Conservation (phyloP, 306 rosid species). For the Dalbergia cochinchinensis region DNA sequence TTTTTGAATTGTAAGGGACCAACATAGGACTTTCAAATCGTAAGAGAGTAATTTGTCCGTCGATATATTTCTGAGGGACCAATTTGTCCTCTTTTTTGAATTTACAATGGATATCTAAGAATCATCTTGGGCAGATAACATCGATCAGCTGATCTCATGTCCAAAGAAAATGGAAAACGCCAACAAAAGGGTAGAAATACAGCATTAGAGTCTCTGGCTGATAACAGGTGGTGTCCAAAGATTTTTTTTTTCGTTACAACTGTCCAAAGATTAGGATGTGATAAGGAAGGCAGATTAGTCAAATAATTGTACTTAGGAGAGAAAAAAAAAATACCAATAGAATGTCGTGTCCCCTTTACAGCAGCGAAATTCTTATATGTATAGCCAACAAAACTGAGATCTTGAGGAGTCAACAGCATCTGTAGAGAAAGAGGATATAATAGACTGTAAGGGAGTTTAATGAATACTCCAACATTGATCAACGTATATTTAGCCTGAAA, state of each 20-base stretch:
- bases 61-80: too few relatives aligned
- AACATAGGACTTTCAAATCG: too few relatives aligned
- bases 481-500: slow-evolving; percentile 16
- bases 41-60: too few relatives aligned
- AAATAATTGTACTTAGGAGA: slow-evolving; percentile 21
- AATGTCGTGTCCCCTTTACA: slow-evolving; percentile 68
- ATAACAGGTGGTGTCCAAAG: slow-evolving; percentile 14
- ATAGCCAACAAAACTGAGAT: slow-evolving; percentile 97
- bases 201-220: too few relatives aligned
- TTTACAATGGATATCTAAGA: slow-evolving; percentile 12
- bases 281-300: background rate
- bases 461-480: slow-evolving; percentile 11
- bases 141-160: slow-evolving; percentile 13
- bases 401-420: slow-evolving; percentile 82
- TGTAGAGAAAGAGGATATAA: slow-evolving; percentile 43
- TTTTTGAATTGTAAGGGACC: too few relatives aligned
- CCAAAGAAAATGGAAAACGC: slow-evolving; percentile 19
- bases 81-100: background rate
- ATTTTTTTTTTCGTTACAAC: background rate
- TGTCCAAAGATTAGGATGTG: slow-evolving; percentile 7
- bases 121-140: slow-evolving; percentile 2
- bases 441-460: slow-evolving; percentile 3
- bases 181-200: background rate
- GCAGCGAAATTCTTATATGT: slow-evolving; percentile 96
- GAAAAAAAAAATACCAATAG: slow-evolving; percentile 62